Base-by-base conservation (phyloP, 2,329 filamentous ascomycete genomes). In the Blastomyces emzantsi region DNA sequence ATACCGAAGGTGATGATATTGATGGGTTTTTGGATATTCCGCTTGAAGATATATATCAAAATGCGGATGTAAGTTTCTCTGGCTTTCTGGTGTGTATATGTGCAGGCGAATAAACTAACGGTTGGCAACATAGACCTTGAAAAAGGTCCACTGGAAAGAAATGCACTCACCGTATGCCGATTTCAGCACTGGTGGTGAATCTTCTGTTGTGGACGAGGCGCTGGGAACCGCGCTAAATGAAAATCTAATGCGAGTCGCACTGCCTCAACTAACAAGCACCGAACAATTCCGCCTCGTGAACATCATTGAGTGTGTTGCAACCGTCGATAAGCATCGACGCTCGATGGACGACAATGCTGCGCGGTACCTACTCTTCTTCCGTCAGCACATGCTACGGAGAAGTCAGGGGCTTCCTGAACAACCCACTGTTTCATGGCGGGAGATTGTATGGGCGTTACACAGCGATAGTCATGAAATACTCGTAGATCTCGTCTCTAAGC, bases 261-360 rank as follows among this genome's bases (percentile, higher is more conserved):
- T 97, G 39, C 87, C 90, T 0, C 87, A 94, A 67, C 81, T 97
- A 0, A 92, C 91, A 0, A 88, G 88, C 39, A 88, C 90, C 64
- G 90, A 96, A 71, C 92, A 96, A 71, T 93, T 95, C 63, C 89
- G 90, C 69, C 79, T 96, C 1, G 88, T 89, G 19, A 88, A 94
- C 70, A 92, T 92, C 58, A 83, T 94, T 45, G 90, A 96, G 75
- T 96, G 92, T 66, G 85, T 89, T 55, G 89, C 90, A 3, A 85
- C 90, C 49, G 90, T 96, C 0, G 91, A 96, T 73, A 90, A 89
- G 70, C 90, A 97, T 71, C 85, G 91, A 22, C 85, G 90, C 6
- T 96, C 92, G 2, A 89, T 97, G 77, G 92, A 97, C 71, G 90
- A 90, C 70, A 96, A 96, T 70, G 92, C 90, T 3, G 88, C 90